These are phyloP conservation scores for Echinochloa phyllopogon DNA, from an alignment of 176 grass and related monocot genomes.

Conservation along the genomic window DNA sequence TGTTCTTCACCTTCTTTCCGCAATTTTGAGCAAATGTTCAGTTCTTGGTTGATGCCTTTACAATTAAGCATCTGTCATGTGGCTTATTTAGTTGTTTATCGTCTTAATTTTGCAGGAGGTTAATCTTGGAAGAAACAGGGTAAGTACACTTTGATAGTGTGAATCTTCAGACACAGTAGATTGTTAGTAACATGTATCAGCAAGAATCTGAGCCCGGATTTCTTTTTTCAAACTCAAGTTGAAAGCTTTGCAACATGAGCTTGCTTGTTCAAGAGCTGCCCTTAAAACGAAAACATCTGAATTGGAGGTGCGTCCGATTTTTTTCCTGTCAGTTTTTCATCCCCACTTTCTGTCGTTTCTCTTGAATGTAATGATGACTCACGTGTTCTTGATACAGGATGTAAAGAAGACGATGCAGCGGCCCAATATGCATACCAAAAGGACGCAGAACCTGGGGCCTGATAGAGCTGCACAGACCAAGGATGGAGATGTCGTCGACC, in stretches of 20 bases:
- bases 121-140: slow-evolving; percentile 55
- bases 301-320: slow-evolving; percentile 43
- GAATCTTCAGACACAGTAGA: neutral
- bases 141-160: slow-evolving; percentile 38
- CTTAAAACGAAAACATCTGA: slow-evolving; percentile 56
- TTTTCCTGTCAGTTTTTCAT: neutral
- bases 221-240: slow-evolving; percentile 41
- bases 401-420: slow-evolving; percentile 38
- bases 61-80: neutral
- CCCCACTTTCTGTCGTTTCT: neutral
- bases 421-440: slow-evolving; percentile 14
- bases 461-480: slow-evolving; percentile 31
- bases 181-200: neutral
- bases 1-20: neutral
- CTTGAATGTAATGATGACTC: neutral
- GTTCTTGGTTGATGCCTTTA: neutral
- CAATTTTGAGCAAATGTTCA: neutral
- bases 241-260: slow-evolving; percentile 59
- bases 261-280: slow-evolving; percentile 50
- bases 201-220: neutral
- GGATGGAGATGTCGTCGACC: slow-evolving; percentile 17
- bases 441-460: neutral
- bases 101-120: slow-evolving; percentile 48
- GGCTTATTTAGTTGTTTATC: neutral
- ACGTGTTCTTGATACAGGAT: slow-evolving; percentile 33